Base-by-base conservation (phyloP, 2,329 filamentous ascomycete species). In the Neophaeococcomyces mojaviensis region DNA sequence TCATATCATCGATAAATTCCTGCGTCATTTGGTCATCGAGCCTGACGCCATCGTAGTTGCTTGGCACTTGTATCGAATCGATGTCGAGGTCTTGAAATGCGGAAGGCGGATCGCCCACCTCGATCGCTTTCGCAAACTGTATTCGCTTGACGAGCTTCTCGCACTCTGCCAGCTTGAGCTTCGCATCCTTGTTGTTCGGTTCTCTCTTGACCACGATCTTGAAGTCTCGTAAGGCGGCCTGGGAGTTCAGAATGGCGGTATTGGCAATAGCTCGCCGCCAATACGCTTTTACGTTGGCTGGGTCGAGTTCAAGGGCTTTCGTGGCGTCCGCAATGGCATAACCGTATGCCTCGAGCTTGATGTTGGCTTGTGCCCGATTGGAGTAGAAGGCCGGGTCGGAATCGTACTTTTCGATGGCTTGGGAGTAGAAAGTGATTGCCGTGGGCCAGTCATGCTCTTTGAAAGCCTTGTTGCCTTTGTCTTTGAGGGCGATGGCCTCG, bases 1-100 rank as follows among this genome's bases (percentile, higher is more conserved):
- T 90, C 90, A 97, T 96, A 69, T 98, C 90, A 58, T 94, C 86
- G 58, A 98, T 86, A 61, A 98, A 98, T 59, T 96, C 90, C 56
- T 90, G 79, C 1, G 90, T 96, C 88, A 98, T 98, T 63, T 85
- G 76, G 42, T 83, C 77, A 32, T 78, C 83, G 44, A 98, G 70
- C 47, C 75, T 76, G 18, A 81, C 83, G 50, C 92, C 92, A 60
- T 98, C 92, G 60, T 98, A 98, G 46, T 76, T 76, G 18, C 81
- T 70, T 51, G 96, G 89, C 15, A 98, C 81, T 9, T 72, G 71
- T 67, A 98, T 96, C 46, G 82, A 78, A 49, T 92, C 88, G 49
- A 98, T 66, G 60, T 97, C 88, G 52, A 98, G 75, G 2, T 86
- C 90, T 64, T 92, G 89, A 28, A 90, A 86, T 0, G 89, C 92